Base-by-base conservation (phyloP, 495 filamentous ascomycete genomes). In the Mytilinidion resinicola region DNA sequence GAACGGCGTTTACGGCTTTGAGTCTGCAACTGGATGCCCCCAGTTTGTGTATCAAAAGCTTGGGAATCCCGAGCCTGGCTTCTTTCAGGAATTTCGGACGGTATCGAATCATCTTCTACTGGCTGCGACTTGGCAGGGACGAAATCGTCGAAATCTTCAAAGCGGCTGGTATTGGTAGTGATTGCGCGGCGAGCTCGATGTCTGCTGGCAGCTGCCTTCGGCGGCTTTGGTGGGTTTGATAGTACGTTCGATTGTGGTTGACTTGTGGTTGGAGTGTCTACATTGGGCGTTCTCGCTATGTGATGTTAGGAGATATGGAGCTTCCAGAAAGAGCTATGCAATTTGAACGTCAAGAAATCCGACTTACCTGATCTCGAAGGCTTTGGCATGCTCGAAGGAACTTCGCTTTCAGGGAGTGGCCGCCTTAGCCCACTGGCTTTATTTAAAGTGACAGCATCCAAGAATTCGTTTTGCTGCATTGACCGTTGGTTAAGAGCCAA, bases 381-480 rank as follows among this genome's bases (percentile, higher is more conserved):
- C 35, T 30, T 10, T n/a, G 50, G 37, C 33, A 53, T 39, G 51
- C 39, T 55, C 0, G 61, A 60, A 8, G 6, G 37, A 15, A 56
- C 53, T 14, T 56, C 53, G 12, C 44, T 38, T 20, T 67, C 65
- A 41, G 66, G 54, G 0, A 95, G 78, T 1, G 84, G 78, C 37
- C 81, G 80, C 56, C 85, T 82, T 15, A 96, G 73, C 25, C 77
- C 73, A 55, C 79, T 83, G 4, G 88, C 81, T 74, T 96, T 85
- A 53, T 84, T 85, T 10, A 73, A 83, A 15, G 97, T 70, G 48
- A 98, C 96, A 3, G 88, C 88, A 72, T 96, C 90, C 9, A 98
- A 77, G 59, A 98, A 96, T 61, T 96, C 91, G 49, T 85, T 90
- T 69, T 96, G 93, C 55, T 91, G 85, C 48, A 96, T 85, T 19